A percentile compares a stretch with the other conserved stretches of the same genome.
phyloP scores from a whole-genome alignment of 1,284 basidiomycete genomes.

The Apiotrichum porosum region DNA sequence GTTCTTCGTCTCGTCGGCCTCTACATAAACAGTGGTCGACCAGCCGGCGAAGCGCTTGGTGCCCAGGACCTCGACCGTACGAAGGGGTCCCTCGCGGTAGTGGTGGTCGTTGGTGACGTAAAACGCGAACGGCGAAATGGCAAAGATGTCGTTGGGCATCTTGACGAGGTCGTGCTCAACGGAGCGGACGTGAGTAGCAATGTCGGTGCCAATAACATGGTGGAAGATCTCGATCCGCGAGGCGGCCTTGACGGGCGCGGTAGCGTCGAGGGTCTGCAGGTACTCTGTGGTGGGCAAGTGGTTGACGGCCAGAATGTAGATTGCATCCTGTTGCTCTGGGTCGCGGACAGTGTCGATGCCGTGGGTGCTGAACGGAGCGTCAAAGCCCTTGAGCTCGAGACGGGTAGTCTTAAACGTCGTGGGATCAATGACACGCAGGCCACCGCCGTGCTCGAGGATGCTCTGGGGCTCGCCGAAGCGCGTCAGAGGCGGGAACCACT shows the following conservation, averaged over 20 bases:
- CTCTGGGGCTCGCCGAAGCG: slow-evolving; percentile 13
- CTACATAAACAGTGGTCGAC: slow-evolving; percentile 19
- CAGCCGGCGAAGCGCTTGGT: slow-evolving; percentile 10
- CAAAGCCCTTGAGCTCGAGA: slow-evolving; percentile 19
- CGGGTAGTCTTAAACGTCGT: slow-evolving; percentile 22
- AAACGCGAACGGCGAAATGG: slow-evolving; percentile 20
- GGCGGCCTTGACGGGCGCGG: slow-evolving; percentile 7
- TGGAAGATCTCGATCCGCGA: slow-evolving; percentile 36
- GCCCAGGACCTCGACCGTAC: slow-evolving; percentile 26
- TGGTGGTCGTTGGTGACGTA: slow-evolving; percentile 37
- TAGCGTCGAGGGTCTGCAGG: background rate
- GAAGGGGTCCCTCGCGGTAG: slow-evolving; percentile 22
- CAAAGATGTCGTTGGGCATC: slow-evolving; percentile 33
- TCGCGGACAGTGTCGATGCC: slow-evolving; percentile 34
- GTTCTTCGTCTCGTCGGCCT: slow-evolving; percentile 4
- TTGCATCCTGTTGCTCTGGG: slow-evolving; percentile 7
- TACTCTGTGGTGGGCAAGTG: slow-evolving; percentile 15
- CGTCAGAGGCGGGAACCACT: slow-evolving; percentile 32
- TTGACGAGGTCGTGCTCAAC: slow-evolving; percentile 22
- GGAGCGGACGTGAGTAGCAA: slow-evolving; percentile 21
- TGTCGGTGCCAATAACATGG: slow-evolving; percentile 13
- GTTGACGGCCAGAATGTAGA: slow-evolving; percentile 38
- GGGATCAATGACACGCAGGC: slow-evolving; percentile 26
- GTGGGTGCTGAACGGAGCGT: slow-evolving; percentile 27
- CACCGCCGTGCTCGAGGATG: slow-evolving; percentile 8